Evolutionary conservation across 1,284 basidiomycete genomes (phyloP).

Genomic region (Naganishia liquefaciens): DNA sequence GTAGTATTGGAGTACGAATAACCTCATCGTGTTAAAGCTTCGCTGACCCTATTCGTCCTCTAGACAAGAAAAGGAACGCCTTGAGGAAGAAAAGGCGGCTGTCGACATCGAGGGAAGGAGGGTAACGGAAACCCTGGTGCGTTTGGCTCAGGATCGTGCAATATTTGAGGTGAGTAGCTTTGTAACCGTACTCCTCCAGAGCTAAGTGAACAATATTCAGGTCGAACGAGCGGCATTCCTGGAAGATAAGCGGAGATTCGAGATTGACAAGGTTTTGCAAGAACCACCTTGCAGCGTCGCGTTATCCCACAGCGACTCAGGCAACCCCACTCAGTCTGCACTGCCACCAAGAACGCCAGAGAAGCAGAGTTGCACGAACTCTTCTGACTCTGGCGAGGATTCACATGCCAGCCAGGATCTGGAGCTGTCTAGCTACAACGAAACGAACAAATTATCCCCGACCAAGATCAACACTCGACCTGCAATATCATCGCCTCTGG

Average conservation of each 20-base stretch:
- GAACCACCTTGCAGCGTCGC: constrained; percentile 7
- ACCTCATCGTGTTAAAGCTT: too few species aligned
- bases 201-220: neutral
- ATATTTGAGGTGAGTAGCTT: constrained; percentile 29
- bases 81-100: constrained; percentile 21
- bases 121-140: constrained; percentile 27
- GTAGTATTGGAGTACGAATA: constrained; percentile 13
- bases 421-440: neutral
- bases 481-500: constrained; percentile 29
- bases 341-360: constrained; percentile 18
- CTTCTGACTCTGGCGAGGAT: neutral
- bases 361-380: constrained; percentile 1
- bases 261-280: constrained; percentile 22
- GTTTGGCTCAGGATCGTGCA: constrained; percentile 29
- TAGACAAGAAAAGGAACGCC: constrained; percentile 33
- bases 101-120: constrained; percentile 23
- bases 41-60: neutral
- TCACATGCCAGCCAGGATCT: neutral
- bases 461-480: constrained; percentile 19
- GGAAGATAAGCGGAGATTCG: constrained; percentile 21
- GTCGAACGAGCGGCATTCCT: constrained; percentile 12
- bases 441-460: neutral
- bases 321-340: neutral
- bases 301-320: neutral
- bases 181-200: neutral